phyloP scores from a whole-genome alignment of 2,329 filamentous ascomycete species.

The Whalleya microplaca region DNA sequence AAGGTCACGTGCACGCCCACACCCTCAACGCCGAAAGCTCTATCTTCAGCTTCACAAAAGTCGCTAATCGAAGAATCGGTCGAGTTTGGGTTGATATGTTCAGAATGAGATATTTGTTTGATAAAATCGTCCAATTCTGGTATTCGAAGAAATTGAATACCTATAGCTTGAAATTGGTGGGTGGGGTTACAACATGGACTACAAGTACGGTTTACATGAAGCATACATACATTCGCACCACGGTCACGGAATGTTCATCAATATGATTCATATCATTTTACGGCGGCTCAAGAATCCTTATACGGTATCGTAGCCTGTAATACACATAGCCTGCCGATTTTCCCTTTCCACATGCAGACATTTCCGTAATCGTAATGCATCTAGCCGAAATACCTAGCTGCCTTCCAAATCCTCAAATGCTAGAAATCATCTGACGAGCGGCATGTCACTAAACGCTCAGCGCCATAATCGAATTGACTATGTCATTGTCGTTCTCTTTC shows the following conservation, averaged over 20 bases:
- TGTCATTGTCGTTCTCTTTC: conserved; percentile 99
- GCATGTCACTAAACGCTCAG: conserved; percentile 70
- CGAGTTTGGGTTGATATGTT: no score
- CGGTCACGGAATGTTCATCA: conserved; percentile 1
- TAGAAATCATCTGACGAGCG: conserved; percentile 6
- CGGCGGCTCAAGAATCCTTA: conserved; percentile 22
- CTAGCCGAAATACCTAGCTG: conserved; percentile 13
- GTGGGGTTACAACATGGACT: no score
- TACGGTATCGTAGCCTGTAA: conserved; percentile 32
- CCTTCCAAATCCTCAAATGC: neutral
- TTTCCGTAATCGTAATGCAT: conserved; percentile 31
- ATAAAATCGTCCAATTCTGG: no score
- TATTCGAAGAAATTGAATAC: no score
- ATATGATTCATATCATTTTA: conserved; percentile 11
- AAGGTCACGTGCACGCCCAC: conserved; percentile 27
- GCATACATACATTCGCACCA: neutral
- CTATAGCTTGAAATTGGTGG: no score
- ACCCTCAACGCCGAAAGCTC: neutral
- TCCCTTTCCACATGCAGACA: conserved; percentile 22
- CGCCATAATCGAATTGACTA: conserved; percentile 99
- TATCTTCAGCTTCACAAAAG: neutral
- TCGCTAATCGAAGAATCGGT: no score
- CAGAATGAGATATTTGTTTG: no score
- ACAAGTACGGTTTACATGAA: neutral
- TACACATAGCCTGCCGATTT: conserved; percentile 31